These are phyloP conservation scores for Colletotrichum sp. DNA, from an alignment of 2,329 filamentous ascomycete genomes.

Conservation along the genomic window DNA sequence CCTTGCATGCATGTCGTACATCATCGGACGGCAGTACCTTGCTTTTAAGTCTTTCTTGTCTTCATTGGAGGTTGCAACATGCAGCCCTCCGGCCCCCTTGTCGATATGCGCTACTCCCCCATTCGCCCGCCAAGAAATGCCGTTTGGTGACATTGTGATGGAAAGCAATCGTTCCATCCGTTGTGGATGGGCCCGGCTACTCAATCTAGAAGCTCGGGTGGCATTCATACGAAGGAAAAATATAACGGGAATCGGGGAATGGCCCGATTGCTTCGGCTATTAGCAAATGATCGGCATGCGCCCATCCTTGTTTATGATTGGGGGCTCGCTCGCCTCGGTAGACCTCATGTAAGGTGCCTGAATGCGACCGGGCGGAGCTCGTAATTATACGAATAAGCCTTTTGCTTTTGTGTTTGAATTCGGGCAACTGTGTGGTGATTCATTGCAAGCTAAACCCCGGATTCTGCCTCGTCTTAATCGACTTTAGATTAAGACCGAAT, in stretches of 20 bases:
- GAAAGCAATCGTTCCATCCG: neutral
- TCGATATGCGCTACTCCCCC: neutral
- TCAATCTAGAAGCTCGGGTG: slow-evolving; percentile 6
- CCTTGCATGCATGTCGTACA: neutral
- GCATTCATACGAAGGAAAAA: neutral
- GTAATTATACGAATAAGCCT: neutral
- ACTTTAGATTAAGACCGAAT: neutral
- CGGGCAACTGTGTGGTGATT: neutral
- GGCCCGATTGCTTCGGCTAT: neutral
- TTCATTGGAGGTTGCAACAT: neutral
- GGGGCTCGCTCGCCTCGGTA: neutral
- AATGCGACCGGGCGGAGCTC: neutral
- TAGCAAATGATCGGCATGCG: neutral
- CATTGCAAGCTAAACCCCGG: neutral
- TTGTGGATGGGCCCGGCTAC: neutral
- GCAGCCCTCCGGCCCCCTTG: neutral
- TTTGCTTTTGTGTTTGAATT: neutral
- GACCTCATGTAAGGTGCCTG: neutral
- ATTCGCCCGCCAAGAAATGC: neutral
- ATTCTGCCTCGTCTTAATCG: neutral
- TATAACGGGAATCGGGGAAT: neutral
- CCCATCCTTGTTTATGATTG: neutral
- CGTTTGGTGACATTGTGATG: neutral
- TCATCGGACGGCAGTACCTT: neutral
- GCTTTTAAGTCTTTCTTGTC: neutral